Conservation (phyloP, 352 stramenopile species). For the Blastocystis sp. region DNA sequence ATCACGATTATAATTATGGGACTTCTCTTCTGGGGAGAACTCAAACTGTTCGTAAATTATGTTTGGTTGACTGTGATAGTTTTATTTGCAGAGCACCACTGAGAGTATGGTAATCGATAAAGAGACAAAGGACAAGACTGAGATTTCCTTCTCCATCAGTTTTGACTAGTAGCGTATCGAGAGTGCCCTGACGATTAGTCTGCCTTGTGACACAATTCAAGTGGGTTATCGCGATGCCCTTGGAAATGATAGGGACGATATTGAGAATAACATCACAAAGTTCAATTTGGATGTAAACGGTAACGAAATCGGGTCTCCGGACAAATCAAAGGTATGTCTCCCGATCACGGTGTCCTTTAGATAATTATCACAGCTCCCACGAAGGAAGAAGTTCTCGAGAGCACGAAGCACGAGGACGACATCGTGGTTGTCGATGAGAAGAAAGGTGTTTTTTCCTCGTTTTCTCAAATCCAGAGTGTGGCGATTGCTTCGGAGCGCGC, state of each 20-base stretch:
- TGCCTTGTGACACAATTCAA: constrained; percentile 32
- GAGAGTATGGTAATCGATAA: constrained; percentile 60
- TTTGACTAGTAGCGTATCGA: neutral
- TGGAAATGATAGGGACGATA: constrained; percentile 34
- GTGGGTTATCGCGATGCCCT: constrained; percentile 57
- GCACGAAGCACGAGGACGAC: neutral
- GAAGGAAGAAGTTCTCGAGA: constrained; percentile 41
- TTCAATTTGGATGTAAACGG: constrained; percentile 54
- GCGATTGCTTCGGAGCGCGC: neutral
- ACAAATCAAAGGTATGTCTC: constrained; percentile 21
- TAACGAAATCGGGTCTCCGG: neutral
- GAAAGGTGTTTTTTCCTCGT: neutral
- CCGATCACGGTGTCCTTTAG: neutral
- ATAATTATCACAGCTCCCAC: constrained; percentile 37
- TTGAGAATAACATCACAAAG: constrained; percentile 46
- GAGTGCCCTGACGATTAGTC: neutral
- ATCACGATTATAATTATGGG: constrained; percentile 17
- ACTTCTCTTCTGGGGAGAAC: constrained; percentile 36
- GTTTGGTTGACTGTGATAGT: neutral
- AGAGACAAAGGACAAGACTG: neutral
- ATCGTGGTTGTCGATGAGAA: neutral
- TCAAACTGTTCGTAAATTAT: constrained; percentile 42
- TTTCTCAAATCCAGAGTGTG: neutral
- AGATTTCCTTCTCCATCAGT: constrained; percentile 5
- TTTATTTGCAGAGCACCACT: neutral